These are phyloP conservation scores for Claviceps fusiformis DNA, from an alignment of 2,329 filamentous ascomycete species.

Conservation along the genomic window DNA sequence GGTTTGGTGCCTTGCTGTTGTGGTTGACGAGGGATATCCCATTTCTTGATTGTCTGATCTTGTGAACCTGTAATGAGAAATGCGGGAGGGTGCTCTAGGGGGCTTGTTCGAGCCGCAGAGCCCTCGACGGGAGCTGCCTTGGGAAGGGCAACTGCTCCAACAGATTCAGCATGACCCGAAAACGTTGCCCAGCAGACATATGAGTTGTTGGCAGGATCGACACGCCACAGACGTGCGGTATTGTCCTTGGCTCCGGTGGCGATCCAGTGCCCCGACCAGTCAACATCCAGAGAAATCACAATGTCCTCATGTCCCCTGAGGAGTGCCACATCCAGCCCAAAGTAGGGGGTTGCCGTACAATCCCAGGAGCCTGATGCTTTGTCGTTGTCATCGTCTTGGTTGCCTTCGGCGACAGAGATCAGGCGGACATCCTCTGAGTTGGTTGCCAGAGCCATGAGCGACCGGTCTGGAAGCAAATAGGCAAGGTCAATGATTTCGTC, in stretches of 20 bases:
- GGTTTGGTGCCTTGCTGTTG: constrained; percentile 31
- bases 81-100: constrained; percentile 64
- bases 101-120: constrained; percentile 57
- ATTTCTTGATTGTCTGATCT: constrained; percentile 88
- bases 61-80: constrained; percentile 89
- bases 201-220: constrained; percentile 62
- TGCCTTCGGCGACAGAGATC: constrained; percentile 50
- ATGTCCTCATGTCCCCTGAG: constrained; percentile 91
- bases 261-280: constrained; percentile 96
- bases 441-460: constrained; percentile 77
- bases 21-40: constrained; percentile 58
- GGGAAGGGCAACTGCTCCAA: constrained; percentile 79
- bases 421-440: constrained; percentile 90
- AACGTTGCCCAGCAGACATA: constrained; percentile 73
- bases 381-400: constrained; percentile 8
- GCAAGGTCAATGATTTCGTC: constrained; percentile 95
- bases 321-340: constrained; percentile 77
- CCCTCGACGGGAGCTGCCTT: constrained; percentile 52
- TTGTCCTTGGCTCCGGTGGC: constrained; percentile 96
- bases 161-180: constrained; percentile 83
- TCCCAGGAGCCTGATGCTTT: constrained; percentile 9
- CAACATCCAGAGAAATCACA: constrained; percentile 83
- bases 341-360: constrained; percentile 41
- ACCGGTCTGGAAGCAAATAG: constrained; percentile 68
- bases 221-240: constrained; percentile 75